phyloP scores from a whole-genome alignment of 805 yeast genomes.

The Zygosaccharomyces bailii region DNA sequence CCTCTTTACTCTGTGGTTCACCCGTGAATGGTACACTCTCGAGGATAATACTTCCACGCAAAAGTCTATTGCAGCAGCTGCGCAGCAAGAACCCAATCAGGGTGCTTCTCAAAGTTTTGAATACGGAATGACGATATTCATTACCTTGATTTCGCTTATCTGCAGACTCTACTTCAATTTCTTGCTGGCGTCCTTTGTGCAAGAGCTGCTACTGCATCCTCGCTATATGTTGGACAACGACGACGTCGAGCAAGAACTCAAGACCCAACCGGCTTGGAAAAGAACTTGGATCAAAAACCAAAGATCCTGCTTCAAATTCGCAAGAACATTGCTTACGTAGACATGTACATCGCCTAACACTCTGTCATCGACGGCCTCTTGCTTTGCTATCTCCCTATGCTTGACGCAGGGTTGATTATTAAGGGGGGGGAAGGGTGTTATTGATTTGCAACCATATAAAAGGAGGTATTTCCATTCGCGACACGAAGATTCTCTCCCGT shows the following conservation, averaged over 20 bases:
- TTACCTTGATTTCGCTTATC: constrained; percentile 46
- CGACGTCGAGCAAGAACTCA: constrained; percentile 38
- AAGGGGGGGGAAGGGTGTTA: not conserved
- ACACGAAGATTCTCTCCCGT: too few species aligned
- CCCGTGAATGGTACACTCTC: constrained; percentile 65
- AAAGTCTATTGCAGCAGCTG: constrained; percentile 12
- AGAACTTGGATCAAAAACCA: constrained; percentile 35
- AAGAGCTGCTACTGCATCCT: constrained; percentile 49
- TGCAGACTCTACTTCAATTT: constrained; percentile 59
- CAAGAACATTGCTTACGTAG: constrained; percentile 23
- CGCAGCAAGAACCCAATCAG: constrained; percentile 34
- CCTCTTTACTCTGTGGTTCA: constrained; percentile 70
- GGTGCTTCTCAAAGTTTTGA: constrained; percentile 62
- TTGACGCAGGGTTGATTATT: not conserved
- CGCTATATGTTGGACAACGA: constrained; percentile 39
- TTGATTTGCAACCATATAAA: not conserved
- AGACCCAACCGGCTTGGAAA: constrained; percentile 30
- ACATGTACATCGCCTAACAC: not conserved
- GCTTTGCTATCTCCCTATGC: not conserved
- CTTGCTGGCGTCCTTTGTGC: constrained; percentile 57
- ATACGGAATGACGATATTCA: constrained; percentile 51
- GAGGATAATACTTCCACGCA: constrained; percentile 37
- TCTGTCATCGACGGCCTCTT: not conserved
- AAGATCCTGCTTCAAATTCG: constrained; percentile 31
- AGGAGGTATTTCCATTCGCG: not conserved